phyloP scores from a whole-genome alignment of 305 asterid species.

The Withania somnifera region DNA sequence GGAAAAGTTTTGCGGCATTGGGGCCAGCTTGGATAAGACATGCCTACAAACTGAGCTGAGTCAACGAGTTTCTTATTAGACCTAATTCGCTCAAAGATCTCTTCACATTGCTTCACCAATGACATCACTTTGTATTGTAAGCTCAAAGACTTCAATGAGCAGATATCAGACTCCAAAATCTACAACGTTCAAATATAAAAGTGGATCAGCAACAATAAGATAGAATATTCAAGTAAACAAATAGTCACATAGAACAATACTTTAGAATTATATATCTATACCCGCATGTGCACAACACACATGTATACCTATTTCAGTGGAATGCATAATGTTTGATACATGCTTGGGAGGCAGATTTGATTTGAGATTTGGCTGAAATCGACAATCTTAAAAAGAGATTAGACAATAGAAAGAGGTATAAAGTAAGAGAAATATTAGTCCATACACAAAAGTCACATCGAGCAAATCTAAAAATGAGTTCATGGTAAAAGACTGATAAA shows the following conservation, averaged over 20 bases:
- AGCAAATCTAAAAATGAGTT: neutral
- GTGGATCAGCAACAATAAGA: neutral
- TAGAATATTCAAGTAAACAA: neutral
- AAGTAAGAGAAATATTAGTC: neutral
- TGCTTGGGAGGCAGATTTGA: neutral
- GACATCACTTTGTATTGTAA: conserved; percentile 49
- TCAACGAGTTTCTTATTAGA: conserved; percentile 57
- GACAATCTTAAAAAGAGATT: neutral
- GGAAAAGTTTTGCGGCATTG: conserved; percentile 38
- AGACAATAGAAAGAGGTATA: neutral
- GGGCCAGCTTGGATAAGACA: conserved; percentile 51
- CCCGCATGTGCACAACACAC: neutral
- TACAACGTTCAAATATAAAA: conserved; percentile 10
- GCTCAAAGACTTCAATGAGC: conserved; percentile 53
- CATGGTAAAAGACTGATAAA: neutral
- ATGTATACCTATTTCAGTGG: neutral
- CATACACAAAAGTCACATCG: neutral
- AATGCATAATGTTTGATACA: neutral
- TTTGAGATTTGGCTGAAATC: neutral
- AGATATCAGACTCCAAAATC: conserved; percentile 63
- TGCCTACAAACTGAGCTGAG: conserved; percentile 64
- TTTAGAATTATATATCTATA: neutral
- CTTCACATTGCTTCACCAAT: conserved; percentile 71
- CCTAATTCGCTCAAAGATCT: conserved; percentile 52
- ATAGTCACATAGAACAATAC: neutral